Percentiles rank a stretch among this genome's conserved stretches.
Evolutionary conservation across 495 filamentous ascomycete genomes (phyloP).

Genomic region (Penicillium verhagenii): DNA sequence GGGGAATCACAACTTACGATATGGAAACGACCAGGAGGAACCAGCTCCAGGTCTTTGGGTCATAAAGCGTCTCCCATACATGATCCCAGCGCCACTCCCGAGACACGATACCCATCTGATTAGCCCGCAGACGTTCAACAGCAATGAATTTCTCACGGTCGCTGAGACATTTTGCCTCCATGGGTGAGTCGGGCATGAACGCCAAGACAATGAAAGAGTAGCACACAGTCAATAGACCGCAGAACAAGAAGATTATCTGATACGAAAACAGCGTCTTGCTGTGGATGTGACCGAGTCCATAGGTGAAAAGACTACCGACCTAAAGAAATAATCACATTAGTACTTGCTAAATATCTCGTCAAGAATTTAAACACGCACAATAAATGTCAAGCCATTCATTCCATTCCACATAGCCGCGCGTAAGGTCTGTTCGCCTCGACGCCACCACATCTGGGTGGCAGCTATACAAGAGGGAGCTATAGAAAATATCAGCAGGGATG

Average conservation of each 20-base stretch:
- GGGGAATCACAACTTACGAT: constrained; percentile 11
- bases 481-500: background rate
- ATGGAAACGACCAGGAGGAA: constrained; percentile 28
- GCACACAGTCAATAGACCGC: constrained; percentile 19
- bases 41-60: constrained; percentile 43
- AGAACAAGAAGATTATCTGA: constrained; percentile 14
- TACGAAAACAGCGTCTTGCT: constrained; percentile 35
- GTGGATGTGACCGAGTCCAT: constrained; percentile 55
- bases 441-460: constrained; percentile 59
- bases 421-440: constrained; percentile 53
- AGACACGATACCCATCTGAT: constrained; percentile 54
- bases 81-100: constrained; percentile 49
- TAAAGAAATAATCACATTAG: background rate
- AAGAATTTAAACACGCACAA: constrained; percentile 13
- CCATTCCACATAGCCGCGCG: constrained; percentile 53
- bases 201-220: background rate
- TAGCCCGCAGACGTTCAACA: constrained; percentile 51
- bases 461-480: constrained; percentile 51
- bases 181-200: constrained; percentile 41
- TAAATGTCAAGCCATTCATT: constrained; percentile 48
- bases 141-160: constrained; percentile 47
- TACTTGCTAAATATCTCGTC: too few relatives aligned
- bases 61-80: constrained; percentile 41
- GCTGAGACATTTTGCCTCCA: constrained; percentile 43
- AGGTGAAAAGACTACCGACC: constrained; percentile 45